Conservation (phyloP, 805 yeast species). For the Maudiozyma pseudohumilis region DNA sequence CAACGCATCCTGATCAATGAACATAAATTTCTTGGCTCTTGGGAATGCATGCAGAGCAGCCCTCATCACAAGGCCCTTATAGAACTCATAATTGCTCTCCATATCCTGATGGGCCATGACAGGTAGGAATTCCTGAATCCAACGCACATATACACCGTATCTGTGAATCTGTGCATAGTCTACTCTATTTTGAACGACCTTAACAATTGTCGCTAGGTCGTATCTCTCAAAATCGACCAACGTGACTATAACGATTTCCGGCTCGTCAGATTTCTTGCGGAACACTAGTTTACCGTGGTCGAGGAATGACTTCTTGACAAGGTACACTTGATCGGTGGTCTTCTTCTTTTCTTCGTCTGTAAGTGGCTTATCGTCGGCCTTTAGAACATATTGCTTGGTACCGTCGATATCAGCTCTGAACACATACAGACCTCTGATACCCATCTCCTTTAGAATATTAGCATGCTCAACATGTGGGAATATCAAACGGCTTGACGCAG, state of each 20-base stretch:
- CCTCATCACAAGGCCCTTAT: constrained; percentile 36
- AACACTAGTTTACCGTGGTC: constrained; percentile 52
- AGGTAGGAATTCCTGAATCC: constrained; percentile 76
- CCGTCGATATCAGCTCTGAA: constrained; percentile 40
- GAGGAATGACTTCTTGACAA: constrained; percentile 48
- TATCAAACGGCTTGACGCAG: constrained; percentile 43
- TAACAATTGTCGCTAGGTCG: constrained; percentile 48
- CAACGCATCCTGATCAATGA: constrained; percentile 65
- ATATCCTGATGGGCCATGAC: constrained; percentile 37
- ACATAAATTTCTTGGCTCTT: constrained; percentile 84
- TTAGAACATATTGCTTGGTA: constrained; percentile 29
- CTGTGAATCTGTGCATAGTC: constrained; percentile 77
- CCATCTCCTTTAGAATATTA: constrained; percentile 46
- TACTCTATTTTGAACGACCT: constrained; percentile 73
- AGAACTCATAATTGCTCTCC: constrained; percentile 17
- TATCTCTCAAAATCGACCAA: constrained; percentile 66
- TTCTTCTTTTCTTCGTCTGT: constrained; percentile 30
- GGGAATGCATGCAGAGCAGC: constrained; percentile 96
- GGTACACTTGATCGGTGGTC: constrained; percentile 27
- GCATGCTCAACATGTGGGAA: constrained; percentile 74
- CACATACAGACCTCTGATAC: constrained; percentile 42
- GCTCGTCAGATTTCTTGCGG: constrained; percentile 30
- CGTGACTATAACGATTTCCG: constrained; percentile 68
- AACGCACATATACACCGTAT: constrained; percentile 77
- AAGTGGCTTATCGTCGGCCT: constrained; percentile 33